Conservation (phyloP, 345 rosid genomes). For the Citropsis articulata region DNA sequence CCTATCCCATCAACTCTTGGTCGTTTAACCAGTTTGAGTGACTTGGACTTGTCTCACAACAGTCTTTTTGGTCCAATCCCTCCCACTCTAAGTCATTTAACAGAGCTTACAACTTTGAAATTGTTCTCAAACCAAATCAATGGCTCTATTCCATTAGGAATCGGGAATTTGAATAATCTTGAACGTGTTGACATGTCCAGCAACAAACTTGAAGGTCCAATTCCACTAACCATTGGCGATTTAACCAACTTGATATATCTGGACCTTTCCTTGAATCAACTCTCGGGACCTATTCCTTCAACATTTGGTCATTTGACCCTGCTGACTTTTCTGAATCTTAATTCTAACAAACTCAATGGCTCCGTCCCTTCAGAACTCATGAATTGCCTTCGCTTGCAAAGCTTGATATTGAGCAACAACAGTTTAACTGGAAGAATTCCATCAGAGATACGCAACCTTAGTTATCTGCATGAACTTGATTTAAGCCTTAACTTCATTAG, state of each 20-base stretch:
- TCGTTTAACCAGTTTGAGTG: neutral
- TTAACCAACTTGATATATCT: neutral
- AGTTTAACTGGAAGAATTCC: neutral
- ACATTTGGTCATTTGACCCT: neutral
- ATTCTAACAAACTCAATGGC: neutral
- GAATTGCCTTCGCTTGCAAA: neutral
- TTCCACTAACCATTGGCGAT: neutral
- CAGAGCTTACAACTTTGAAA: neutral
- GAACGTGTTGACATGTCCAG: neutral
- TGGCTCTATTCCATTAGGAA: neutral
- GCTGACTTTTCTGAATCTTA: neutral
- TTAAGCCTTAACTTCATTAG: neutral
- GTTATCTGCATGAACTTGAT: neutral
- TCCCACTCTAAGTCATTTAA: neutral
- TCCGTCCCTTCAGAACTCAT: neutral
- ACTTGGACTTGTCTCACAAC: neutral
- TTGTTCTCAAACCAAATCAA: neutral
- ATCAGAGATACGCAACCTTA: neutral
- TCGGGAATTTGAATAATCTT: neutral
- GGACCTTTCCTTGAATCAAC: neutral
- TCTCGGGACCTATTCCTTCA: neutral
- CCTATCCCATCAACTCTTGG: constrained; percentile 2
- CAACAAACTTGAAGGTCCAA: neutral
- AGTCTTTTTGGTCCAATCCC: neutral
- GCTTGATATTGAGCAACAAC: neutral